These are phyloP conservation scores for Saussurea involucrata DNA, from an alignment of 129 eudicot genomes.

Conservation along the genomic window DNA sequence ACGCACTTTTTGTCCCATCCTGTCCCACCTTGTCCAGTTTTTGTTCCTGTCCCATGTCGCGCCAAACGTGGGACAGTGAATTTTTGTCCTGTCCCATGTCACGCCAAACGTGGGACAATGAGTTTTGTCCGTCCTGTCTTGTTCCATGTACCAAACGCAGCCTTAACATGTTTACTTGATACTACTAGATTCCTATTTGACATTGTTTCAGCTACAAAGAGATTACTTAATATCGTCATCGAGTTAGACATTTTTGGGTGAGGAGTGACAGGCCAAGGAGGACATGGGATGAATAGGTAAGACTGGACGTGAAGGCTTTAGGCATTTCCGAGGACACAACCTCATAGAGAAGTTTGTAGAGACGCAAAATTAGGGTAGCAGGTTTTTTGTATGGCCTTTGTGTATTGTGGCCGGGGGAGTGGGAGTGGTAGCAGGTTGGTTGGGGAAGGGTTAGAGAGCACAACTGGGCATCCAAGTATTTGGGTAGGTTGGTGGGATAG, in stretches of 20 bases:
- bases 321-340: background rate
- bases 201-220: constrained; percentile 1
- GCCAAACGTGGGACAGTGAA: no score
- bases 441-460: background rate
- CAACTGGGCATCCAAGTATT: background rate
- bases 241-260: background rate
- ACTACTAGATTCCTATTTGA: background rate
- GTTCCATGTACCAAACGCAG: no score
- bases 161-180: background rate
- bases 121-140: no score
- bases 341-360: background rate
- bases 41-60: no score
- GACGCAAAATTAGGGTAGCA: background rate
- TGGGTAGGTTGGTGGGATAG: background rate
- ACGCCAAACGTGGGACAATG: no score
- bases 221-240: background rate
- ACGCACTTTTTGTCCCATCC: no score
- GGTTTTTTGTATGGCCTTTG: background rate
- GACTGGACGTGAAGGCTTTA: background rate
- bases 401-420: background rate
- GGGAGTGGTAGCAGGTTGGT: background rate
- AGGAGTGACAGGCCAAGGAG: background rate
- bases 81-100: no score
- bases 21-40: no score
- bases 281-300: background rate